Base-by-base conservation (phyloP, 345 rosid genomes). In the Eucalyptus microcorys region DNA sequence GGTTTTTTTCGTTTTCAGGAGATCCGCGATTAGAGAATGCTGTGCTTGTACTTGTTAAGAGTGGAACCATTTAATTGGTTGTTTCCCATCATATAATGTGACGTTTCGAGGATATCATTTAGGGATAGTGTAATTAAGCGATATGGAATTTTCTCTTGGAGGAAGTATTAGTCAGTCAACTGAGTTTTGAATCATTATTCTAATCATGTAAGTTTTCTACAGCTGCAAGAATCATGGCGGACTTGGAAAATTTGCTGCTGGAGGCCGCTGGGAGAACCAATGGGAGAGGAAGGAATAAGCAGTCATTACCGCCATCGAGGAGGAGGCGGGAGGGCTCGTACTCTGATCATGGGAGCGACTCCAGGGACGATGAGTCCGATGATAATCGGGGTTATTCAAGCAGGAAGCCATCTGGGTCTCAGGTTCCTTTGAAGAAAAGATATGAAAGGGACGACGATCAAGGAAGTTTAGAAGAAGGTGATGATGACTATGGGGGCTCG, bases 261-360 rank as follows among this genome's bases (percentile, higher is more conserved):
- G 99, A 97, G 94, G 99, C 99, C 30, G 99, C 99, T 5, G 99
- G 99, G 48, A 97, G 99, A 90, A 93, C 99, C 4, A 93, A 94
- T 49, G 89, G 93, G 6, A 87, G 94, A 14, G 95, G 96, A 80
- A 95, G 95, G 87, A 92, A 93, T 76, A 93, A 96, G 12, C 95
- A 94, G 86, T 92, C 97, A 7, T 90, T 43, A 80, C 94, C 95
- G 37, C 87, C 95, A 30, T 92, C 99, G 15, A 94, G 94, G 79
- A 94, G 97, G 91, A 90, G 95, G 85, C 95, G 91, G 10, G 98
- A 96, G 50, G 99, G 96, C 89, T 97, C 99, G 7, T 95, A 95
- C 91, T 97, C 99, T 10, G 99, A 95, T 92, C 94, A 92, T 88
- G 99, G 99, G 71, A 97, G 98, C 84, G 99, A 98, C 91, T 97